Evolutionary conservation across 805 yeast species (phyloP).

Genomic region (Starmerella gropengiesseri): DNA sequence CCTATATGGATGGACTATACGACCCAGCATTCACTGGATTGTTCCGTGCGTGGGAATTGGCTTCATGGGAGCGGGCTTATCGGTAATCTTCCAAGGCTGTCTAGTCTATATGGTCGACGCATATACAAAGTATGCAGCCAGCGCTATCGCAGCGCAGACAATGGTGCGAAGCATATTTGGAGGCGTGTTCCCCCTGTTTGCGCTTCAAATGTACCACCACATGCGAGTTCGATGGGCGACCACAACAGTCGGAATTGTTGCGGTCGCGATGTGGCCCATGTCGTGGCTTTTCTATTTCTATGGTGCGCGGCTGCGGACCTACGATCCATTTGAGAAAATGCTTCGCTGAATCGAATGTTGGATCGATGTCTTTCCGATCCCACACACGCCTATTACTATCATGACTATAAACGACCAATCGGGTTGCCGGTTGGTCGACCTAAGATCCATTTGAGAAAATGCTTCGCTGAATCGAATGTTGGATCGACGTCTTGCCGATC

Average conservation of each 20-base stretch:
- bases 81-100: slow-evolving; percentile 50
- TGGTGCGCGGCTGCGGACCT: slow-evolving; percentile 31
- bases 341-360: too few species aligned
- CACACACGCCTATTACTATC: too few species aligned
- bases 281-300: slow-evolving; percentile 44
- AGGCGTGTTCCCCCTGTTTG: slow-evolving; percentile 55
- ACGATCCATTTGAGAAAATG: slow-evolving; percentile 20
- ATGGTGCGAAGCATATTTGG: slow-evolving; percentile 48
- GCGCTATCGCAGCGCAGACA: slow-evolving; percentile 51
- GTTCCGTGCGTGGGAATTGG: slow-evolving; percentile 48
- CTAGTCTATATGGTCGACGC: slow-evolving; percentile 54
- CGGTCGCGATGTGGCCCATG: slow-evolving; percentile 37
- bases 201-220: slow-evolving; percentile 44
- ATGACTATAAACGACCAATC: too few species aligned
- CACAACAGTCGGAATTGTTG: slow-evolving; percentile 38
- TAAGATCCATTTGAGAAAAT: too few species aligned
- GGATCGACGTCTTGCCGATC: too few species aligned
- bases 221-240: slow-evolving; percentile 47
- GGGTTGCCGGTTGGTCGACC: too few species aligned
- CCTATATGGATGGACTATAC: slow-evolving; percentile 54
- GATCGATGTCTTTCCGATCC: too few species aligned
- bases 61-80: slow-evolving; percentile 42
- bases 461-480: too few species aligned
- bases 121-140: slow-evolving; percentile 48
- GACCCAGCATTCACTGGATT: slow-evolving; percentile 38